Conservation (phyloP, 2,329 filamentous ascomycete species). For the Nemania sp. region DNA sequence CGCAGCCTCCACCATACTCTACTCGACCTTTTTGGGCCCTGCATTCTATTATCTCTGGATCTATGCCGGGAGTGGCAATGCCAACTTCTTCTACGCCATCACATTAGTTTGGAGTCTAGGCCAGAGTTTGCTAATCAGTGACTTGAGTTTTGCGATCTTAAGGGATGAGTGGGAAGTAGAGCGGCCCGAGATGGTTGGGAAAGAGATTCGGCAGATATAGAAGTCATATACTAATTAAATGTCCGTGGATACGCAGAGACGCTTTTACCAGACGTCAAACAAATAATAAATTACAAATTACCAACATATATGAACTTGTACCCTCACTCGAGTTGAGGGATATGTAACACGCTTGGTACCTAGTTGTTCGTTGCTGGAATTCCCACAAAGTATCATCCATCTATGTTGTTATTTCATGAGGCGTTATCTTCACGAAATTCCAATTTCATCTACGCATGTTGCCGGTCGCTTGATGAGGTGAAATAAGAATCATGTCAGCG, state of each 20-base stretch:
- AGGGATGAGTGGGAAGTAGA: conserved; percentile 94
- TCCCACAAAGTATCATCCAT: no score
- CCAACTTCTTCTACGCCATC: conserved; percentile 99
- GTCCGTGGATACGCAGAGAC: neutral
- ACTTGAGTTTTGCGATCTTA: conserved; percentile 84
- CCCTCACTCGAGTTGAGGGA: no score
- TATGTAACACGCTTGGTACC: neutral
- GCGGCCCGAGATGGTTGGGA: conserved; percentile 84
- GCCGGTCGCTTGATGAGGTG: no score
- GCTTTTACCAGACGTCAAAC: neutral
- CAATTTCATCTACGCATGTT: no score
- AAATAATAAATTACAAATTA: neutral
- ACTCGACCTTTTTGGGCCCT: conserved; percentile 85
- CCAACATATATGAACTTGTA: conserved; percentile 5
- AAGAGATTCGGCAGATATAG: conserved; percentile 84
- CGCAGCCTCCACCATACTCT: conserved; percentile 78
- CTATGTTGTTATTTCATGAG: no score
- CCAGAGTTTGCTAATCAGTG: conserved; percentile 81
- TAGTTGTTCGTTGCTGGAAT: no score
- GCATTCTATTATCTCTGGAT: conserved; percentile 98
- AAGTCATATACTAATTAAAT: neutral
- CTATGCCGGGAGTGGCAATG: conserved; percentile 95
- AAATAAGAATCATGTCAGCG: no score
- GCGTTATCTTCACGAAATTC: no score
- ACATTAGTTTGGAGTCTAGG: conserved; percentile 97